These are phyloP conservation scores for Vigna mungo DNA, from an alignment of 306 rosid species.

Conservation along the genomic window DNA sequence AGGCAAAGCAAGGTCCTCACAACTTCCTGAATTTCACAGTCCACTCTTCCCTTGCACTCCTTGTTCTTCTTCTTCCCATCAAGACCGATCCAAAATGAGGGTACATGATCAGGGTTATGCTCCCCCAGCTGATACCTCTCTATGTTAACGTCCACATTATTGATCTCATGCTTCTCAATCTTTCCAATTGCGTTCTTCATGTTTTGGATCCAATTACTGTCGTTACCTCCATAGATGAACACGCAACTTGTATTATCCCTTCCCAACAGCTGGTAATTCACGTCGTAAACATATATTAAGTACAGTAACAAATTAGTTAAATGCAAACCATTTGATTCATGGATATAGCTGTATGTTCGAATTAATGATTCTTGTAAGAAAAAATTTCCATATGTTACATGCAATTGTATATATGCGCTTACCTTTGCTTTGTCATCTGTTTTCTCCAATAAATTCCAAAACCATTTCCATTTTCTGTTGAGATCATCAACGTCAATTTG, in stretches of 20 bases:
- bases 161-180: constrained; percentile 6
- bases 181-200: constrained; percentile 27
- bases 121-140: constrained; percentile 36
- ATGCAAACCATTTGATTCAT: background rate
- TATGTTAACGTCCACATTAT: constrained; percentile 18
- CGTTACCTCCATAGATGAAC: constrained; percentile 48
- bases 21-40: constrained; percentile 40
- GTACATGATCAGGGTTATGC: constrained; percentile 9
- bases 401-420: background rate
- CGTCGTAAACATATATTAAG: too few species aligned
- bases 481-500: constrained; percentile 34
- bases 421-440: constrained; percentile 29
- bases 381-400: too few species aligned
- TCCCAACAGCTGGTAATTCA: background rate
- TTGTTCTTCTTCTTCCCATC: constrained; percentile 45
- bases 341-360: background rate
- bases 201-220: constrained; percentile 32
- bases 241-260: constrained; percentile 27
- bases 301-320: too few species aligned
- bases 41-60: background rate
- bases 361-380: too few species aligned
- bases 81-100: constrained; percentile 47
- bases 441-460: constrained; percentile 44
- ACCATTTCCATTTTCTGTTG: constrained; percentile 43
- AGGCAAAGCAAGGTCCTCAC: constrained; percentile 46